Evolutionary conservation across 2,329 filamentous ascomycete species (phyloP).

Genomic region (Huntiella omanensis): DNA sequence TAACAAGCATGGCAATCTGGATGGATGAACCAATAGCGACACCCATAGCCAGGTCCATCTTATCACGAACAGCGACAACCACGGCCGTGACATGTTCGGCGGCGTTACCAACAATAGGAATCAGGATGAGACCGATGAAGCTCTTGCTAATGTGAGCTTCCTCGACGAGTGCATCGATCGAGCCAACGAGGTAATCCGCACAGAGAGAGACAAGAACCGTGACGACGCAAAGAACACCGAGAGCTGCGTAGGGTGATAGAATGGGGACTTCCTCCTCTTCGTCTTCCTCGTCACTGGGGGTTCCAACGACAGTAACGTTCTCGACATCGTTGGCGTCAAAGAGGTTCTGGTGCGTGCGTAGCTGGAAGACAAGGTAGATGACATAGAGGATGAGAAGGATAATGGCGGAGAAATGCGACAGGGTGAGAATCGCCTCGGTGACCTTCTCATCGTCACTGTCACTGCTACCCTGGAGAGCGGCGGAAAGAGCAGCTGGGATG

Average conservation of each 20-base stretch:
- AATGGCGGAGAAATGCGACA: constrained; percentile 59
- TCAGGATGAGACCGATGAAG: constrained; percentile 62
- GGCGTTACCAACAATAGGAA: constrained; percentile 64
- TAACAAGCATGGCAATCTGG: constrained; percentile 67
- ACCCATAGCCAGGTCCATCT: constrained; percentile 56
- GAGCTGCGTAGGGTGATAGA: constrained; percentile 45
- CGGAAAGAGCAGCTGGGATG: constrained; percentile 58
- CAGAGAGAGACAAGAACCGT: constrained; percentile 55
- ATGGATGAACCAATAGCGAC: constrained; percentile 69
- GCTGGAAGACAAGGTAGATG: constrained; percentile 61
- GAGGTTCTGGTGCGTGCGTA: constrained; percentile 52
- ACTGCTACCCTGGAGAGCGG: constrained; percentile 31
- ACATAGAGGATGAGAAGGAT: constrained; percentile 59
- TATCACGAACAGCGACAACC: constrained; percentile 60
- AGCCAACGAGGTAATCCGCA: constrained; percentile 60
- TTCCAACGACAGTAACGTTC: constrained; percentile 24
- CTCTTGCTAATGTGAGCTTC: constrained; percentile 56
- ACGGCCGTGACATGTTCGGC: constrained; percentile 69
- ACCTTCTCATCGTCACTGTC: constrained; percentile 22
- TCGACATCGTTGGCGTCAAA: constrained; percentile 25
- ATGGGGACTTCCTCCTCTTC: constrained; percentile 22
- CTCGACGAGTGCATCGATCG: constrained; percentile 53
- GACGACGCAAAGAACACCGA: constrained; percentile 45
- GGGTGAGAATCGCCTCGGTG: constrained; percentile 40
- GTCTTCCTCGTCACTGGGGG: constrained; percentile 9